Percentiles rank a stretch among this genome's conserved stretches.
Evolutionary conservation across 2,329 filamentous ascomycete genomes (phyloP).

Genomic region (Decorospora gaudefroyi): DNA sequence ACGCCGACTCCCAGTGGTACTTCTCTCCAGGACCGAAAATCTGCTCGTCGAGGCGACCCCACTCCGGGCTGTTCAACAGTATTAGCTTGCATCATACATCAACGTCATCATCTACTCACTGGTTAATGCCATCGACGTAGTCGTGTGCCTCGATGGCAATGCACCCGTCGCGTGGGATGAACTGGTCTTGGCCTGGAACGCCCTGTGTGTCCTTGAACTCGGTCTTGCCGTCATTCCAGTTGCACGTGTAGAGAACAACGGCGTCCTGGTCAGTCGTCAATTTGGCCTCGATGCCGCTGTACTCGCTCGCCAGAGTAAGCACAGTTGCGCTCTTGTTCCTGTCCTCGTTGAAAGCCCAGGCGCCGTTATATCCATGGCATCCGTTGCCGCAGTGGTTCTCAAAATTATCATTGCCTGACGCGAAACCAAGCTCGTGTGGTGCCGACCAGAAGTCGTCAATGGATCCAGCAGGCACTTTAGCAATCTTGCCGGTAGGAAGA

Average conservation of each 20-base stretch:
- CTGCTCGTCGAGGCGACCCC: slow-evolving; percentile 40
- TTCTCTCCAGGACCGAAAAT: slow-evolving; percentile 39
- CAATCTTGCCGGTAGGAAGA: slow-evolving; percentile 41
- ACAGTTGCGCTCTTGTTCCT: slow-evolving; percentile 30
- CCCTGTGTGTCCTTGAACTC: slow-evolving; percentile 44
- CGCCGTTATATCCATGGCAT: slow-evolving; percentile 44
- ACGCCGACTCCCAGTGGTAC: slow-evolving; percentile 43
- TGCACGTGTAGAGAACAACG: slow-evolving; percentile 43
- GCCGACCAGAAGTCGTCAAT: slow-evolving; percentile 42
- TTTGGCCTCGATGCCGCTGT: slow-evolving; percentile 42
- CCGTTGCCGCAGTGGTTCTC: slow-evolving; percentile 42
- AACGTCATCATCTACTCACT: slow-evolving; percentile 29
- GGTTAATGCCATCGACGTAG: slow-evolving; percentile 44
- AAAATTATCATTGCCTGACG: slow-evolving; percentile 31
- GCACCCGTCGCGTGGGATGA: slow-evolving; percentile 42
- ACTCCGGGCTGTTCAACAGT: slow-evolving; percentile 36
- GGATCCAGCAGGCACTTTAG: slow-evolving; percentile 26
- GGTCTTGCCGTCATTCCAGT: slow-evolving; percentile 45
- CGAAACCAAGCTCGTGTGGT: slow-evolving; percentile 41
- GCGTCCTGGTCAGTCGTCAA: slow-evolving; percentile 41
- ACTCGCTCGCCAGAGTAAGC: slow-evolving; percentile 36
- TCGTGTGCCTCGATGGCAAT: slow-evolving; percentile 44
- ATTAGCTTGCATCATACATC: slow-evolving; percentile 22
- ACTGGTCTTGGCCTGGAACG: slow-evolving; percentile 34
- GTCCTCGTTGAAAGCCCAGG: slow-evolving; percentile 37